phyloP scores from a whole-genome alignment of 1,284 basidiomycete genomes.

The Phenoliferia sp. region DNA sequence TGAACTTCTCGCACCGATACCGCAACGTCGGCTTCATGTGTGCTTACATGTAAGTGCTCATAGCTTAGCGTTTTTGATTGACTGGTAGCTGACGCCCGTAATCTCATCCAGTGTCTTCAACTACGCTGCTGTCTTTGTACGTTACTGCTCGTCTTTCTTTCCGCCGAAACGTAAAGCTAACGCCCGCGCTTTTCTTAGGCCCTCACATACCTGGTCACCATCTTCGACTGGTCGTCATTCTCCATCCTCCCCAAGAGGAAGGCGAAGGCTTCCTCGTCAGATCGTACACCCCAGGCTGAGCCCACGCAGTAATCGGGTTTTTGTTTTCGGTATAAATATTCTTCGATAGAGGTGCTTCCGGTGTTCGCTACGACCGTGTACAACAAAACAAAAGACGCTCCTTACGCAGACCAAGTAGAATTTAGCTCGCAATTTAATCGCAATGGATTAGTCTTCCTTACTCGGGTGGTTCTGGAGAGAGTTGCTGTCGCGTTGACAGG shows the following conservation, averaged over 20 bases:
- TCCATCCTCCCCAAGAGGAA: not conserved
- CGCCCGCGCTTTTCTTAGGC: too few species aligned
- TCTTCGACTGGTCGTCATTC: constrained; percentile 12
- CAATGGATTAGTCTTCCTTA: too few species aligned
- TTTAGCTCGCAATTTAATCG: too few species aligned
- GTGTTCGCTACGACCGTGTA: too few species aligned
- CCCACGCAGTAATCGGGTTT: too few species aligned
- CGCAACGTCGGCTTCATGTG: constrained; percentile 60
- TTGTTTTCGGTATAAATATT: too few species aligned
- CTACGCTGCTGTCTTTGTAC: constrained; percentile 13
- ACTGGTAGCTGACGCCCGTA: not conserved
- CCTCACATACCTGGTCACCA: not conserved
- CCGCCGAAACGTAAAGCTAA: not conserved
- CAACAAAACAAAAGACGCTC: too few species aligned
- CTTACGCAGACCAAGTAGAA: too few species aligned
- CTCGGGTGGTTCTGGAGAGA: too few species aligned
- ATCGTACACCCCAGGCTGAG: too few species aligned
- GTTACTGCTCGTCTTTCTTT: not conserved
- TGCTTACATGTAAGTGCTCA: constrained; percentile 33
- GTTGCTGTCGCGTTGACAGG: too few species aligned
- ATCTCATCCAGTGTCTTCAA: constrained; percentile 43
- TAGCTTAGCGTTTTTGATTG: not conserved
- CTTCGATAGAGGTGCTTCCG: too few species aligned
- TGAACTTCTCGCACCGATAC: constrained; percentile 46
- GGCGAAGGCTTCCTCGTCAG: not conserved